A percentile compares a stretch with the other conserved stretches of the same genome.
Evolutionary conservation across 352 stramenopile genomes (phyloP).

Genomic region (Globisporangium alternatum): DNA sequence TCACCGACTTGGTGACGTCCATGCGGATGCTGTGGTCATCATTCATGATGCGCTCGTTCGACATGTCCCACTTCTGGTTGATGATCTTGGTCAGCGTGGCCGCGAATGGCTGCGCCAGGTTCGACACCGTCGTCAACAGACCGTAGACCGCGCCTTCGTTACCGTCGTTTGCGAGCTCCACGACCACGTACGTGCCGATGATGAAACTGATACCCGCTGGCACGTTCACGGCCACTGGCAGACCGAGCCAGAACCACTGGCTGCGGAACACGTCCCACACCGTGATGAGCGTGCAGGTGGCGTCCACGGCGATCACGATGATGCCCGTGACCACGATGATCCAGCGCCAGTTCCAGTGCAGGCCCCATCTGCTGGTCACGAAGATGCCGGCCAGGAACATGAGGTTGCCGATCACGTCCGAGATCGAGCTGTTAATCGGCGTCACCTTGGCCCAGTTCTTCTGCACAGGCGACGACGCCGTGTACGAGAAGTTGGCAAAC

Average conservation of each 20-base stretch:
- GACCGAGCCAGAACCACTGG: constrained; percentile 49
- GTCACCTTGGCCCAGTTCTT: constrained; percentile 26
- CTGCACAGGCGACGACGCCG: constrained; percentile 28
- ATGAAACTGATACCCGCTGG: constrained; percentile 39
- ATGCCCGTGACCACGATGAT: background rate
- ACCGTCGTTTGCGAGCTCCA: constrained; percentile 41
- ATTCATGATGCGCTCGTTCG: constrained; percentile 33
- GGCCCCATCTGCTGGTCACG: background rate
- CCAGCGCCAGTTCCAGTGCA: background rate
- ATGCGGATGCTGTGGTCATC: constrained; percentile 34
- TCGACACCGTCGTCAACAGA: constrained; percentile 40
- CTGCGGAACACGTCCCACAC: constrained; percentile 38
- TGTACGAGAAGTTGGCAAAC: constrained; percentile 39
- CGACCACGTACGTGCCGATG: constrained; percentile 37
- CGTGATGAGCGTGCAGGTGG: constrained; percentile 16
- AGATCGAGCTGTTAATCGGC: constrained; percentile 36
- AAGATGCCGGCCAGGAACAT: background rate
- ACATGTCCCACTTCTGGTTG: constrained; percentile 30
- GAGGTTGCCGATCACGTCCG: constrained; percentile 29
- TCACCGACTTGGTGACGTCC: constrained; percentile 36
- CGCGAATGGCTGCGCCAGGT: constrained; percentile 37
- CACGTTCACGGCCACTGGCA: constrained; percentile 32
- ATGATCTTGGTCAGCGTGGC: constrained; percentile 37
- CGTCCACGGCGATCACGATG: background rate
- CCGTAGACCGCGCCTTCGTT: constrained; percentile 47